Evolutionary conservation across 164 flowering plant genomes (phyloP).

Genomic region (Nymphaea colorata): DNA sequence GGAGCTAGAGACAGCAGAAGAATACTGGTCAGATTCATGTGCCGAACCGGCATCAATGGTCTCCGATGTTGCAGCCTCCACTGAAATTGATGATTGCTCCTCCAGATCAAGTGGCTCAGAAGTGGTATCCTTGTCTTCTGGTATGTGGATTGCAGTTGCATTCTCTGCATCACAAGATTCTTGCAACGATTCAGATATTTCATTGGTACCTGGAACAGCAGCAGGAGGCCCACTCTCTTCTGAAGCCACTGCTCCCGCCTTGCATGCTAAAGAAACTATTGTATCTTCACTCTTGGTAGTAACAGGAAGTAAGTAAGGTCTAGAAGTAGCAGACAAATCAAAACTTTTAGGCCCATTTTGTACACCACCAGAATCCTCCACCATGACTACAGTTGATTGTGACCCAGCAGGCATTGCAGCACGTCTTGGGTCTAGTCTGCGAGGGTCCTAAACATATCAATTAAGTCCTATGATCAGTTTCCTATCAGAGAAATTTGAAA

Average conservation of each 20-base stretch:
- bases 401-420: conserved; percentile 24
- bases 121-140: conserved; percentile 5
- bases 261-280: conserved; percentile 15
- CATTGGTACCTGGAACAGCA: conserved; percentile 17
- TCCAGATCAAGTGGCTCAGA: conserved; percentile 29
- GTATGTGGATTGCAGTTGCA: background rate
- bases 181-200: conserved; percentile 17
- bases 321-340: conserved; percentile 10
- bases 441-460: conserved; percentile 69
- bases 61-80: conserved; percentile 17
- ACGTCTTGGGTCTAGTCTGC: conserved; percentile 92
- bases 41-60: conserved; percentile 22
- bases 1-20: conserved; percentile 29
- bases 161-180: conserved; percentile 17
- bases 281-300: conserved; percentile 19
- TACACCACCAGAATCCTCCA: conserved; percentile 27
- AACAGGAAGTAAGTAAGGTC: conserved; percentile 17
- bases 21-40: conserved; percentile 37
- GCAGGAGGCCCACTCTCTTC: conserved; percentile 18
- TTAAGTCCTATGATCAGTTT: background rate
- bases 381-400: conserved; percentile 20
- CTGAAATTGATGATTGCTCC: conserved; percentile 7
- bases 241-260: conserved; percentile 22
- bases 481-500: background rate
- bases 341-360: conserved; percentile 31